phyloP scores from a whole-genome alignment of 2,329 filamentous ascomycete genomes.

The Herpotrichia juniperi region DNA sequence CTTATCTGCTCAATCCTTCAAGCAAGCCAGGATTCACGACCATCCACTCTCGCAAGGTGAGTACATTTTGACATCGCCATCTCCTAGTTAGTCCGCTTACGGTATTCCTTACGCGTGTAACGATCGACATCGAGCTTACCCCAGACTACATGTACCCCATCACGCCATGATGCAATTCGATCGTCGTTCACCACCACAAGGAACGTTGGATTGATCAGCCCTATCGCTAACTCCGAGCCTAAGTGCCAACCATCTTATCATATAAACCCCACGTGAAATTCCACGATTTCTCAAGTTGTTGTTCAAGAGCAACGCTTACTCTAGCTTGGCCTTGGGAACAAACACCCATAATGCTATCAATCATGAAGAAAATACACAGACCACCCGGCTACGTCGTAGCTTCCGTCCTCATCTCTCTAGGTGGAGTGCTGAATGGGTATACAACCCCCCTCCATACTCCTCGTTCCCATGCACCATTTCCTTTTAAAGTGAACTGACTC shows the following conservation, averaged over 20 bases:
- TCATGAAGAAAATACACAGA: neutral
- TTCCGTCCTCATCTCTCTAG: slow-evolving; percentile 15
- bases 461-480: neutral
- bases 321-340: too few species aligned
- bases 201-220: too few species aligned
- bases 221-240: too few species aligned
- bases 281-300: too few species aligned
- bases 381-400: slow-evolving; percentile 14
- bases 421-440: slow-evolving; percentile 23
- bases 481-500: neutral
- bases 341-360: neutral
- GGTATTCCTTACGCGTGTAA: neutral
- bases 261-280: too few species aligned
- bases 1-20: too few species aligned
- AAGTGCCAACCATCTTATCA: too few species aligned
- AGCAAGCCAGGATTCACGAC: too few species aligned
- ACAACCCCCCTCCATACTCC: neutral
- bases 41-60: too few species aligned
- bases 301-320: too few species aligned
- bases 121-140: neutral
- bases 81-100: neutral
- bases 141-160: neutral
- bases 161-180: neutral
- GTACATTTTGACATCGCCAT: too few species aligned
- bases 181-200: neutral